Evolutionary conservation across 352 stramenopile species (phyloP).

Genomic region (Phytophthora sp.): DNA sequence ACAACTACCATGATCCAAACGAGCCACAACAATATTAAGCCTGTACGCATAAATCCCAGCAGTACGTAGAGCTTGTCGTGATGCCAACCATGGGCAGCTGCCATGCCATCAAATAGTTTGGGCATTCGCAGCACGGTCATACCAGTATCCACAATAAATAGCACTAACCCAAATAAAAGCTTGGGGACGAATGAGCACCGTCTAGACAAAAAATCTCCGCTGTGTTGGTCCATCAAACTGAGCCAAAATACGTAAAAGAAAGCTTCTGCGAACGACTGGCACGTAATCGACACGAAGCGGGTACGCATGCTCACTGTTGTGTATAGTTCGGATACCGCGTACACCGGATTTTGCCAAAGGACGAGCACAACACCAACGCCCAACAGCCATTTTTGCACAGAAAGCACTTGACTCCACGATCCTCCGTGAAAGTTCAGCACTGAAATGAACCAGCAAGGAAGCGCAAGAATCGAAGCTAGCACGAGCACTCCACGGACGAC

Average conservation of each 20-base stretch:
- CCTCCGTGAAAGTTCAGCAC: conserved; percentile 60
- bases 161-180: conserved; percentile 35
- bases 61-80: conserved; percentile 68
- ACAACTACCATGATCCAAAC: conserved; percentile 72
- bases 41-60: conserved; percentile 65
- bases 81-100: conserved; percentile 17
- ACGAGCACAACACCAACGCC: conserved; percentile 72
- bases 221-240: conserved; percentile 79
- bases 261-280: conserved; percentile 71
- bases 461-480: conserved; percentile 56
- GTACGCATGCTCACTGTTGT: conserved; percentile 60
- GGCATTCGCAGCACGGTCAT: conserved; percentile 78
- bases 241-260: conserved; percentile 87
- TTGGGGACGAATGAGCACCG: conserved; percentile 33
- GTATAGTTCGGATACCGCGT: conserved; percentile 65
- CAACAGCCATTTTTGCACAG: conserved; percentile 78
- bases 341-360: conserved; percentile 87
- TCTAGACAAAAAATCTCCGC: conserved; percentile 44
- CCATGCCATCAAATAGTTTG: conserved; percentile 41
- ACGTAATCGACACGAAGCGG: conserved; percentile 68
- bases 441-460: conserved; percentile 78
- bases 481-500: conserved; percentile 67
- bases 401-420: conserved; percentile 59
- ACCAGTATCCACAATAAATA: conserved; percentile 55
- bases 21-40: conserved; percentile 72